Percentiles rank a stretch among this genome's conserved stretches.
Evolutionary conservation across 768 basidiomycete species (phyloP).

Genomic region (Tricholoma flavovirens): DNA sequence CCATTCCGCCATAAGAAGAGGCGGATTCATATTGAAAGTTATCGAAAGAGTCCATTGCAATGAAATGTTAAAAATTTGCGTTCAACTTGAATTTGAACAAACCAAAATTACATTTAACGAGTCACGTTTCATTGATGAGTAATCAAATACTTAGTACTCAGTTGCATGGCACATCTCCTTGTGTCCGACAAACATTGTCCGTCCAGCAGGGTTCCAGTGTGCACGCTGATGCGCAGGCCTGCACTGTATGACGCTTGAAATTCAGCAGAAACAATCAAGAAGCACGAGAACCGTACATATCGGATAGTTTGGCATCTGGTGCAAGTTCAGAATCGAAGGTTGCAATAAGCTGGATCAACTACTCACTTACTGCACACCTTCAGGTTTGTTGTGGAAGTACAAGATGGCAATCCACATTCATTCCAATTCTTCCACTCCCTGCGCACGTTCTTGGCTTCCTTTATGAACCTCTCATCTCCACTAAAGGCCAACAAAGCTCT

Average conservation of each 20-base stretch:
- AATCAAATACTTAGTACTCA: constrained; percentile 3
- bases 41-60: constrained; percentile 73
- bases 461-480: not conserved
- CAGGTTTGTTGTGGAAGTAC: constrained; percentile 2
- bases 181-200: constrained; percentile 9
- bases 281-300: constrained; percentile 6
- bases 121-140: not conserved
- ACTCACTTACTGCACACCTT: constrained; percentile 11
- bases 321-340: not conserved
- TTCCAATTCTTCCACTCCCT: constrained; percentile 11
- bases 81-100: not conserved
- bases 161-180: constrained; percentile 16
- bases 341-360: not conserved
- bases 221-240: constrained; percentile 21
- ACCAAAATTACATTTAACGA: too few relatives aligned
- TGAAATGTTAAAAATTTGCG: constrained; percentile 7
- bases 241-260: constrained; percentile 12
- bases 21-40: constrained; percentile 83
- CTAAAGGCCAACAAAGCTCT: not conserved
- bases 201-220: constrained; percentile 14
- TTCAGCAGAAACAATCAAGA: not conserved
- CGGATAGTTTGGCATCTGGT: constrained; percentile 12
- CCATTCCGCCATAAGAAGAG: constrained; percentile 72
- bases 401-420: constrained; percentile 9
- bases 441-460: constrained; percentile 3